phyloP scores from a whole-genome alignment of 495 filamentous ascomycete genomes.

The Rostrohypoxylon terebratum region DNA sequence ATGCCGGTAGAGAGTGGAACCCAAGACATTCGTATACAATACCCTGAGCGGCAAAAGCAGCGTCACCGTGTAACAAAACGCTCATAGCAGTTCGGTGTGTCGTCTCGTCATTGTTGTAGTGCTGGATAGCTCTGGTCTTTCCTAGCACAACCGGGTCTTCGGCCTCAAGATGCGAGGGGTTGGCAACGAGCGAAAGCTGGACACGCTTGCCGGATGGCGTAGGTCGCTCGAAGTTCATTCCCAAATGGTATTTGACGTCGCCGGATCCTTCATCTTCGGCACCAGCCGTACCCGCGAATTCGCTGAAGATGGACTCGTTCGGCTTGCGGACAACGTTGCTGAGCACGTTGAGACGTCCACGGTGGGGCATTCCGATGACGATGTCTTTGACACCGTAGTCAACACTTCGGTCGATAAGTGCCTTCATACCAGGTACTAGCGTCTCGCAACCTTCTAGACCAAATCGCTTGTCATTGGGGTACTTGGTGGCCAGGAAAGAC shows the following conservation, averaged over 20 bases:
- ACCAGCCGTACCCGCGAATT: slow-evolving; percentile 90
- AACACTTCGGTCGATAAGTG: slow-evolving; percentile 95
- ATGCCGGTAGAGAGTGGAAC: slow-evolving; percentile 93
- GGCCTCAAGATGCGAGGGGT: slow-evolving; percentile 97
- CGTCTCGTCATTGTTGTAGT: slow-evolving; percentile 97
- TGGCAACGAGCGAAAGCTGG: slow-evolving; percentile 96
- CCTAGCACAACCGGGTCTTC: slow-evolving; percentile 98
- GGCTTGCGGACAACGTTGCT: slow-evolving; percentile 99
- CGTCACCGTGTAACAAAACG: slow-evolving; percentile 95
- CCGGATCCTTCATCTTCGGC: slow-evolving; percentile 96
- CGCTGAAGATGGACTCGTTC: slow-evolving; percentile 99
- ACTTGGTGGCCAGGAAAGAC: slow-evolving; percentile 92
- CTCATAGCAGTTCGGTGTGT: slow-evolving; percentile 91
- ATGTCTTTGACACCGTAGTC: slow-evolving; percentile 99
- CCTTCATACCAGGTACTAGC: slow-evolving; percentile 98
- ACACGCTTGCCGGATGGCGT: slow-evolving; percentile 98
- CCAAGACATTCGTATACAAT: slow-evolving; percentile 98
- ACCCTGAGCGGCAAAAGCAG: slow-evolving; percentile 95
- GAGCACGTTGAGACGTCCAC: slow-evolving; percentile 96
- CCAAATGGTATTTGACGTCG: slow-evolving; percentile 98
- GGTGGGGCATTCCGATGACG: slow-evolving; percentile 98
- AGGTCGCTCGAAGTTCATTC: slow-evolving; percentile 99
- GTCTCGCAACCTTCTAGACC: slow-evolving; percentile 97
- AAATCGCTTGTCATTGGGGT: slow-evolving; percentile 99
- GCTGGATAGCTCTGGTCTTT: slow-evolving; percentile 96